phyloP scores from a whole-genome alignment of 192 early-diverging fungal species.

The Spizellomyces punctatus region DNA sequence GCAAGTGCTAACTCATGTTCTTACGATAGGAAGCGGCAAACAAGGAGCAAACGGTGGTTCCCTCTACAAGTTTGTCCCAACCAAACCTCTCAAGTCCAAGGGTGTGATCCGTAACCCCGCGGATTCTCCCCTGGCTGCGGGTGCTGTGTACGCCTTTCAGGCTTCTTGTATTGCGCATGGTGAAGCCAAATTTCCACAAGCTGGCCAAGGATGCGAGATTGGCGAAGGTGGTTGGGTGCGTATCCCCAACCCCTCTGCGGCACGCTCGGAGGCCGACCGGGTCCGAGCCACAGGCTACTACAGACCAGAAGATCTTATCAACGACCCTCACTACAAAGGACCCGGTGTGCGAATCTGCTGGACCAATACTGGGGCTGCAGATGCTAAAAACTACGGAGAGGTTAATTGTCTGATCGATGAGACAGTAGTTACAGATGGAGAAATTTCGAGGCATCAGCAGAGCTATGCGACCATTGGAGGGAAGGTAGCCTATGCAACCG shows the following conservation, averaged over 20 bases:
- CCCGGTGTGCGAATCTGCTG: slow-evolving; percentile 8
- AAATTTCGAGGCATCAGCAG: neutral
- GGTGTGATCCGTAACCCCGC: neutral
- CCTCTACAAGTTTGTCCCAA: slow-evolving; percentile 1
- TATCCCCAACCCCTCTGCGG: neutral
- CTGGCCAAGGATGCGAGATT: slow-evolving; percentile 1
- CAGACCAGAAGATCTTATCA: neutral
- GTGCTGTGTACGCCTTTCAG: neutral
- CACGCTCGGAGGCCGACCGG: neutral
- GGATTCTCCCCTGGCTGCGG: neutral
- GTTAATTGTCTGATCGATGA: slow-evolving; percentile 5
- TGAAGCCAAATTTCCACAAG: neutral
- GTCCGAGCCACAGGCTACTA: neutral
- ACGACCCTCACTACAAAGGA: neutral
- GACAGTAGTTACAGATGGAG: neutral
- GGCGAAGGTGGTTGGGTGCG: slow-evolving; percentile 3
- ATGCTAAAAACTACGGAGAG: neutral
- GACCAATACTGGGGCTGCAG: slow-evolving; percentile 1
- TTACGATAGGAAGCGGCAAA: neutral
- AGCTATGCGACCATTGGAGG: neutral
- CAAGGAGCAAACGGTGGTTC: neutral
- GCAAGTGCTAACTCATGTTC: neutral
- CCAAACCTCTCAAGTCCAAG: neutral
- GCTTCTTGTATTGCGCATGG: neutral
- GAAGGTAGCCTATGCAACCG: neutral